These are phyloP conservation scores for Pseudopyricularia cyperi DNA, from an alignment of 2,329 filamentous ascomycete genomes.

Conservation along the genomic window DNA sequence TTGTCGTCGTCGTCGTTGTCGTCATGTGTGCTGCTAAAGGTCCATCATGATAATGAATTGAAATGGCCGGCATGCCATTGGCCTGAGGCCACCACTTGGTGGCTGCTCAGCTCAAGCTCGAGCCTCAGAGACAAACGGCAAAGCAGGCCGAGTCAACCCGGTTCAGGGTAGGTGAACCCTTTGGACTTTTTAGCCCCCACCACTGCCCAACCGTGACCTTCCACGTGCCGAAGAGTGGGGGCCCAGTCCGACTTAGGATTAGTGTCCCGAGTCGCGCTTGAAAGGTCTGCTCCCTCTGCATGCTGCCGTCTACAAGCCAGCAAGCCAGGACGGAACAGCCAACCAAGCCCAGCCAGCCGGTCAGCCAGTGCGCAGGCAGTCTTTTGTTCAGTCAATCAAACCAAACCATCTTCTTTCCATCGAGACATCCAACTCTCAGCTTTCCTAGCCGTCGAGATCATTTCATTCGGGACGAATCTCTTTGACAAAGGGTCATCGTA, in stretches of 20 bases:
- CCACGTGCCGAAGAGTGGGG: slow-evolving; percentile 8
- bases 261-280: neutral
- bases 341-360: neutral
- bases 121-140: neutral
- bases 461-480: neutral
- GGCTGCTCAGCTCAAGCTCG: neutral
- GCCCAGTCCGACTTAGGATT: neutral
- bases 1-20: neutral
- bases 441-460: neutral
- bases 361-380: neutral
- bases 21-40: neutral
- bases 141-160: no score
- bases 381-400: neutral
- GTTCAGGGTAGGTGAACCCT: neutral
- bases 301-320: no score
- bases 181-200: neutral
- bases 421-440: neutral
- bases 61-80: neutral
- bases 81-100: neutral
- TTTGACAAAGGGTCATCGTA: no score
- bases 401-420: neutral
- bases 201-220: slow-evolving; percentile 7
- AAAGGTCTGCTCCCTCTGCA: neutral
- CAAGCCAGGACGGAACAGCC: no score
- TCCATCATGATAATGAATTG: neutral